Conservation (phyloP, 2,329 filamentous ascomycete species). For the Exophiala mesophila region DNA sequence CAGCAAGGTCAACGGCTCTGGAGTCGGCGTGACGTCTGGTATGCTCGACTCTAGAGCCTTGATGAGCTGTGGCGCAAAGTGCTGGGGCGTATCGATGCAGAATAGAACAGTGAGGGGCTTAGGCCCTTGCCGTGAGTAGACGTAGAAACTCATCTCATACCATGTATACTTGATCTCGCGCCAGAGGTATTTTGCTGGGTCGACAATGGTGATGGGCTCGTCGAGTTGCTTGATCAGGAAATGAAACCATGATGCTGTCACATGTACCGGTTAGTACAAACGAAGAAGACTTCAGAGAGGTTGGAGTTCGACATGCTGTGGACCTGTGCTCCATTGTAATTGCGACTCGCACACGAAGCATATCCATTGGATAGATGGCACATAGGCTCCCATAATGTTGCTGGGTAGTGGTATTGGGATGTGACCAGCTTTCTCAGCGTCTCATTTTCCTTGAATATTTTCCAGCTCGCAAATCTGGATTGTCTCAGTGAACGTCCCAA, state of each 20-base stretch:
- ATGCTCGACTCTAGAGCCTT: constrained; percentile 3
- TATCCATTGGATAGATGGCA: constrained; percentile 15
- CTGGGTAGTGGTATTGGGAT: constrained; percentile 10
- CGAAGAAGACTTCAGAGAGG: neutral
- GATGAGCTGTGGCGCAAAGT: constrained; percentile 6
- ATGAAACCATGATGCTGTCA: constrained; percentile 25
- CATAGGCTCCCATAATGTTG: constrained; percentile 13
- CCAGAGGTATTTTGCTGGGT: neutral
- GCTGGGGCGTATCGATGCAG: constrained; percentile 18
- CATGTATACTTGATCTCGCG: constrained; percentile 16
- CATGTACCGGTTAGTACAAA: neutral
- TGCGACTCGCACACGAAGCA: constrained; percentile 3
- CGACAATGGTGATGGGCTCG: neutral
- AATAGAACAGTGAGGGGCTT: constrained; percentile 5
- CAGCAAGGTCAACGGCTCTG: constrained; percentile 8
- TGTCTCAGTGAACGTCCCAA: constrained; percentile 1
- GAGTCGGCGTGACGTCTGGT: neutral
- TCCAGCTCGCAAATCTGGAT: constrained; percentile 11
- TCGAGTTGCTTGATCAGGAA: constrained; percentile 23
- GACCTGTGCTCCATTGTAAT: constrained; percentile 4
- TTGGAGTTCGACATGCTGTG: constrained; percentile 8
- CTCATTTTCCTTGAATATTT: neutral
- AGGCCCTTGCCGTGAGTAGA: constrained; percentile 5
- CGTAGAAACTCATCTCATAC: constrained; percentile 26
- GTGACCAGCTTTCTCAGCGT: constrained; percentile 5